phyloP scores from a whole-genome alignment of 257 asterid species.

The Nicotiana tomentosiformis region DNA sequence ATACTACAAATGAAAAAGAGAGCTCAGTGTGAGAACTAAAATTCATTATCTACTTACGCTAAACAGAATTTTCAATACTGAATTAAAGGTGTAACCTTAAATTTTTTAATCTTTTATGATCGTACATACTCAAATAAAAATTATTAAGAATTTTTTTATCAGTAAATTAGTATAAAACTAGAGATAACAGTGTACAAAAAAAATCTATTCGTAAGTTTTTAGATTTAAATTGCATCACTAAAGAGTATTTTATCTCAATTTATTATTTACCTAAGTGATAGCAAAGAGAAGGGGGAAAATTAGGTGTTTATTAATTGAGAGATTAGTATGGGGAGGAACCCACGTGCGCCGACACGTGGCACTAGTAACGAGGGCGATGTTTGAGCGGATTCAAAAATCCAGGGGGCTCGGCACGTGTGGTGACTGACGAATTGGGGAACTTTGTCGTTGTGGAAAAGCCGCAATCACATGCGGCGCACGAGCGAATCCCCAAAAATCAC shows the following conservation, averaged over 20 bases:
- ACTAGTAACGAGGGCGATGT: conserved; percentile 14
- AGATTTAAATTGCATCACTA: neutral
- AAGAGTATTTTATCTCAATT: neutral
- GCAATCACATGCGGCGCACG: conserved; percentile 24
- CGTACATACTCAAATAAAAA: neutral
- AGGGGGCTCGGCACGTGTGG: conserved; percentile 26
- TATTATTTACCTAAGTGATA: neutral
- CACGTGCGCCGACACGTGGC: conserved; percentile 51
- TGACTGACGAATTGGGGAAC: conserved; percentile 1
- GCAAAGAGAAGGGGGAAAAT: neutral
- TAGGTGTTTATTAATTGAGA: conserved; percentile 24
- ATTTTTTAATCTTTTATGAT: neutral
- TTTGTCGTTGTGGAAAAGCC: neutral
- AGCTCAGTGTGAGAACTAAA: neutral
- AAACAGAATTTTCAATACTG: neutral
- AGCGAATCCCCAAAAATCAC: neutral
- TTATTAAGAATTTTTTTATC: neutral
- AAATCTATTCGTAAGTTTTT: too few relatives aligned
- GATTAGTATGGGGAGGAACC: conserved; percentile 13
- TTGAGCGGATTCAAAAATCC: conserved; percentile 5
- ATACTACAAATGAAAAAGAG: neutral
- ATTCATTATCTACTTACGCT: neutral
- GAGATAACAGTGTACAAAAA: too few relatives aligned
- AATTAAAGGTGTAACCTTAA: neutral
- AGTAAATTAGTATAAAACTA: too few relatives aligned